Evolutionary conservation across 768 basidiomycete species (phyloP).

Genomic region (Amanita polypyramis): DNA sequence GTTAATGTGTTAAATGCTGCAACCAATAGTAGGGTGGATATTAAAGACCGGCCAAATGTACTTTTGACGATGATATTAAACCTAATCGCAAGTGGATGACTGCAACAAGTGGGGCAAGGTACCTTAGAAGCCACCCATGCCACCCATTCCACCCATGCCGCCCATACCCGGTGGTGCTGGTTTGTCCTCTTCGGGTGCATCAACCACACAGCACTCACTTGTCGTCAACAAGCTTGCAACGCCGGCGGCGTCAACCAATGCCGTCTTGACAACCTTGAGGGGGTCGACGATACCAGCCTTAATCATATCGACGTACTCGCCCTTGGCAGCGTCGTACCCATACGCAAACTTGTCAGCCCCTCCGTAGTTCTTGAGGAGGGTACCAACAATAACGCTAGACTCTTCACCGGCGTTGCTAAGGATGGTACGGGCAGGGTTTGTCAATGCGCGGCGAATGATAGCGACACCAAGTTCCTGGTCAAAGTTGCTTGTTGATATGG

Average conservation of each 20-base stretch:
- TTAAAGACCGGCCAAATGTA: too few relatives aligned
- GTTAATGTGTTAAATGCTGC: too few relatives aligned
- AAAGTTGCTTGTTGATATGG: slow-evolving; percentile 81
- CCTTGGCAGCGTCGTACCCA: slow-evolving; percentile 89
- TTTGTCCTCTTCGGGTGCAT: slow-evolving; percentile 74
- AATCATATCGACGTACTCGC: slow-evolving; percentile 94
- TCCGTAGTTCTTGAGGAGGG: slow-evolving; percentile 61
- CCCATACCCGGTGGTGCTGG: slow-evolving; percentile 32
- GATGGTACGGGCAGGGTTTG: slow-evolving; percentile 79
- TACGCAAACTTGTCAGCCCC: slow-evolving; percentile 66
- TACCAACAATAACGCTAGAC: slow-evolving; percentile 85
- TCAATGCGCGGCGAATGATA: slow-evolving; percentile 83
- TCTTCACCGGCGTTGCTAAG: slow-evolving; percentile 93
- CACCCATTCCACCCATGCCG: slow-evolving; percentile 34
- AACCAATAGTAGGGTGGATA: too few relatives aligned
- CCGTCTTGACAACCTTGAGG: slow-evolving; percentile 90
- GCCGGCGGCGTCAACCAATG: slow-evolving; percentile 84
- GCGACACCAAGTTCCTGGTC: slow-evolving; percentile 94
- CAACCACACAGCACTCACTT: slow-evolving; percentile 86
- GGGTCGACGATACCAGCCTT: slow-evolving; percentile 91
- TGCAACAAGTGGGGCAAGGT: too few relatives aligned
- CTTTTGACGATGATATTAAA: too few relatives aligned
- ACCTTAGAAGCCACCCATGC: slow-evolving; percentile 11
- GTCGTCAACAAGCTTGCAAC: slow-evolving; percentile 93
- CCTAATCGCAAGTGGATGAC: too few relatives aligned